A percentile compares a stretch with the other conserved stretches of the same genome.
These are phyloP conservation scores for Zygosaccharomyces sapae DNA, from an alignment of 1,139 yeast genomes.

Conservation along the genomic window DNA sequence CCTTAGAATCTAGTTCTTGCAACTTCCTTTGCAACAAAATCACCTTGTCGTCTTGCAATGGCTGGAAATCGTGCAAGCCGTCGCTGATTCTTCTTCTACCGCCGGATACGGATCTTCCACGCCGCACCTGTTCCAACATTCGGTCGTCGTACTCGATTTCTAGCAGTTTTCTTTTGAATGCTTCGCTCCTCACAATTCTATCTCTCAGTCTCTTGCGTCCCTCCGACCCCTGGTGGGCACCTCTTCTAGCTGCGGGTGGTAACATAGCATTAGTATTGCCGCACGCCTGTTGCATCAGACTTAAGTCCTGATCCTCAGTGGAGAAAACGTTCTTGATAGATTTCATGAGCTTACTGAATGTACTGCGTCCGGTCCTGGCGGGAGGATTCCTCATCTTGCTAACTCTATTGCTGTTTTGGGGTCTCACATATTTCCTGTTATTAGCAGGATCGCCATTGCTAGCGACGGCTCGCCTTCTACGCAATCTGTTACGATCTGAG, in stretches of 20 bases:
- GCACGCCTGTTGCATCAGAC: slow-evolving; percentile 20
- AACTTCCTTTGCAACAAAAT: slow-evolving; percentile 38
- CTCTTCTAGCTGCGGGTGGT: slow-evolving; percentile 11
- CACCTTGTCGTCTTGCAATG: slow-evolving; percentile 21
- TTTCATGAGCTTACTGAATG: slow-evolving; percentile 15
- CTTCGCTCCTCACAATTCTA: slow-evolving; percentile 28
- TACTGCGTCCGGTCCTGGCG: slow-evolving; percentile 3
- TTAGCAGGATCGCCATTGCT: neutral
- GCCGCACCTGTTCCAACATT: slow-evolving; percentile 26
- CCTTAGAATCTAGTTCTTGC: slow-evolving; percentile 49
- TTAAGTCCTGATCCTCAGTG: slow-evolving; percentile 22
- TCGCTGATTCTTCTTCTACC: slow-evolving; percentile 24
- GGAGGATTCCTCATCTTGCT: neutral
- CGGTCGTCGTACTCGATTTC: slow-evolving; percentile 31
- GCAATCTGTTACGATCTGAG: slow-evolving; percentile 4
- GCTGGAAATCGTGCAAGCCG: neutral
- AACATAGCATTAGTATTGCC: slow-evolving; percentile 17
- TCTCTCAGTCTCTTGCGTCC: slow-evolving; percentile 18
- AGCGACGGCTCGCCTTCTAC: slow-evolving; percentile 3
- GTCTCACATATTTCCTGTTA: neutral
- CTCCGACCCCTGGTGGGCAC: slow-evolving; percentile 7
- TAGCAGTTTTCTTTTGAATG: slow-evolving; percentile 27
- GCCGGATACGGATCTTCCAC: slow-evolving; percentile 22
- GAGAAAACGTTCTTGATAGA: slow-evolving; percentile 22
- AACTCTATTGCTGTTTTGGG: slow-evolving; percentile 1